These are phyloP conservation scores for Parachaetomium inaequale DNA, from an alignment of 495 filamentous ascomycete species.

Conservation along the genomic window DNA sequence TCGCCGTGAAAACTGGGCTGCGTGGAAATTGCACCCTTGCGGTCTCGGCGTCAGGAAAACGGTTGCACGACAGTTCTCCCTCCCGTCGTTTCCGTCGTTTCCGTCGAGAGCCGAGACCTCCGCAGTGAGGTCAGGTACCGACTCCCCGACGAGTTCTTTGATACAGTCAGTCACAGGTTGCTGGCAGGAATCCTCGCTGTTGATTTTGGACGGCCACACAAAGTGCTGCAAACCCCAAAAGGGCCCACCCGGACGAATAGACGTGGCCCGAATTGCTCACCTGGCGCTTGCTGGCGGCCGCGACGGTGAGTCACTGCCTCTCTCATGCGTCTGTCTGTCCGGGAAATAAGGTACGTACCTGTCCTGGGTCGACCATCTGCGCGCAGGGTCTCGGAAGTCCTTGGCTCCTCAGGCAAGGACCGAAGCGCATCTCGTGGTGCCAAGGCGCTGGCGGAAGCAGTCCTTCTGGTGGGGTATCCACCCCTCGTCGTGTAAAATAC, in stretches of 20 bases:
- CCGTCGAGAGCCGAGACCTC: too few species aligned
- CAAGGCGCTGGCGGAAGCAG: too few species aligned
- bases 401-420: slow-evolving; percentile 4
- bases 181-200: background rate
- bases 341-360: background rate
- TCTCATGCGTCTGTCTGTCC: background rate
- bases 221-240: background rate
- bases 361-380: background rate
- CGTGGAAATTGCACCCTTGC: slow-evolving; percentile 23
- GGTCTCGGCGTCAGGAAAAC: slow-evolving; percentile 10
- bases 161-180: background rate
- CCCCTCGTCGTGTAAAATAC: background rate
- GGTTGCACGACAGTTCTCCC: background rate
- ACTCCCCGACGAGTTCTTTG: background rate
- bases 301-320: slow-evolving; percentile 2
- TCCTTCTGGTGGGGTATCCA: background rate
- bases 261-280: background rate
- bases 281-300: slow-evolving; percentile 8
- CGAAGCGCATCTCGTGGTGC: background rate
- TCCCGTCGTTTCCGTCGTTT: background rate
- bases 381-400: too few species aligned
- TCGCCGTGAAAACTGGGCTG: slow-evolving; percentile 17
- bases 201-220: background rate
- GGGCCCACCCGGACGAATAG: background rate
- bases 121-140: too few species aligned